Conservation (phyloP, 306 rosid genomes). For the Ormosia emarginata region DNA sequence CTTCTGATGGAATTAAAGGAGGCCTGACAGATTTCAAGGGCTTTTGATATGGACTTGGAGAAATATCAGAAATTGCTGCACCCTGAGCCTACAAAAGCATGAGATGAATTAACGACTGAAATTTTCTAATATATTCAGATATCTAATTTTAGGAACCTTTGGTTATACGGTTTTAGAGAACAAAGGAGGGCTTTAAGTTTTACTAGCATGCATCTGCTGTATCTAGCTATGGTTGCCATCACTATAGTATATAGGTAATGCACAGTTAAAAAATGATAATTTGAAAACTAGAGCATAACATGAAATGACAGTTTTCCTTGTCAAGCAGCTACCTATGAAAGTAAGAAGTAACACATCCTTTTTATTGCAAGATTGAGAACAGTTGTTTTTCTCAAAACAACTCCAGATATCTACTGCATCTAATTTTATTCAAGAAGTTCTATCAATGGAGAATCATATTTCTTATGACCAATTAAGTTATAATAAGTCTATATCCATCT, state of each 20-base stretch:
- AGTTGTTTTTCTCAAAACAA: not conserved
- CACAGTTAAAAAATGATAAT: not conserved
- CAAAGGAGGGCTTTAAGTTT: not conserved
- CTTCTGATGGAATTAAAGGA: constrained; percentile 78
- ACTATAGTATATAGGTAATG: not conserved
- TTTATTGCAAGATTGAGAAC: not conserved
- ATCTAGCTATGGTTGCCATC: not conserved
- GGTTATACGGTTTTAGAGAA: not conserved
- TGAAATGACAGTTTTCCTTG: constrained; percentile 10
- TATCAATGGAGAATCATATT: not conserved
- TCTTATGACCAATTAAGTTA: not conserved
- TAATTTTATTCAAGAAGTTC: not conserved
- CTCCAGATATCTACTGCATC: not conserved
- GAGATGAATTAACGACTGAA: not conserved
- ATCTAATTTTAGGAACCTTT: not conserved
- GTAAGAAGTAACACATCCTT: constrained; percentile 9
- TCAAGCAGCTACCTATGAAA: not conserved
- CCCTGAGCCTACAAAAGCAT: constrained; percentile 50
- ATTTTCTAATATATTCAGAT: not conserved
- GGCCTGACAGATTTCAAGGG: constrained; percentile 65
- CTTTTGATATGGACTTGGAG: constrained; percentile 52
- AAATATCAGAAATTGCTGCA: constrained; percentile 23
- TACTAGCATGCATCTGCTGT: not conserved
- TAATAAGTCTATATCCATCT: not conserved
- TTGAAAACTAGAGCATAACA: not conserved